Base-by-base conservation (phyloP, 768 basidiomycete species). In the Hygrophorus russula region DNA sequence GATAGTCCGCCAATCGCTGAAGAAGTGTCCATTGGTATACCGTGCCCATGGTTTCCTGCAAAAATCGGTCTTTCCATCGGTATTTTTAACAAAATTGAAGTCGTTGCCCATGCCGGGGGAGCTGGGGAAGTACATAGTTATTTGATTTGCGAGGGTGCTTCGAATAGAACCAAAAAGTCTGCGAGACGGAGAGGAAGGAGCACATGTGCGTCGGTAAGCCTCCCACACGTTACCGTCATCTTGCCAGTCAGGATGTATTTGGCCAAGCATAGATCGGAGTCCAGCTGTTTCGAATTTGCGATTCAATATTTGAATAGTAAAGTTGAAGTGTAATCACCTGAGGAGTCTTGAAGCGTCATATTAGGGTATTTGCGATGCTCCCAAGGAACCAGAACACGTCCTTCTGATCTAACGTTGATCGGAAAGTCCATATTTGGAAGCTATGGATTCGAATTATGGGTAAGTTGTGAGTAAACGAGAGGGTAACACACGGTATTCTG, bases 381-480 rank as follows among this genome's bases (percentile, higher is more conserved):
- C 91, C 92, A 96, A 33, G 91, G 86, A 4, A 94, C 82, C 11
- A 99, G 69, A 6, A 99, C 78, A 12, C 96, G 81, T 9, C 94
- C 89, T 63, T 98, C 96, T 0, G 92, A 85, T 63, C 83, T 86
- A 17, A 86, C 79, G 53, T 97, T 98, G 63, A 99, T 78, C 0
- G 96, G 78, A 50, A 99, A 80, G 53, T 96, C 85, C 81, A 99
- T 81, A 65, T 98, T 80, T 10, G 94, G 93, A 3, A 98, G 72
- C 80, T 91, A 56, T 1, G 36, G 30, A 17, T 54, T 44, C 46
- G 31, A 36, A 31, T 32, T 46, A 42, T 44, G 24, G 33, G 45
- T 17, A 33, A 5, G 17, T 36, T 30, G 3, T 15, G 36, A 29
- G 18, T 17, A 18, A 18, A 45, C 18, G 15, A 31, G 31, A 30